Evolutionary conservation across 1,284 basidiomycete genomes (phyloP), one percentile per base, ranked within the genome.

Genomic region (Austroboletus olivaceoglutinosus): DNA sequence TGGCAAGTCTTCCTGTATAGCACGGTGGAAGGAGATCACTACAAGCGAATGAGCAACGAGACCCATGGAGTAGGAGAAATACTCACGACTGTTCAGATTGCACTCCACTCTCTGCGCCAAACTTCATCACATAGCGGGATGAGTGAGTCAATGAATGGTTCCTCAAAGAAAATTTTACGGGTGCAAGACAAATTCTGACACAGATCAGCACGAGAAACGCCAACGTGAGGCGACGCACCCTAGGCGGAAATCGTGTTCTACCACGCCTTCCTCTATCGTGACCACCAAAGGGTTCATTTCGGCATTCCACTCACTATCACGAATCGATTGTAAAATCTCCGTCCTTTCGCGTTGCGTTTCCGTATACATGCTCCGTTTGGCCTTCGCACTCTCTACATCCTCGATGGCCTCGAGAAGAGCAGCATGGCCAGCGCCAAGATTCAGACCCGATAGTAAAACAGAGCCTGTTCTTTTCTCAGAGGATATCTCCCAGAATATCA

Each of bases 341-440:
- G 70, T 69, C 60, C 83, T 82, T 67, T 93, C 83, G 45, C 86
- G 76, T 50, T 81, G 82, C 5, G 91, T 94, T 73, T 96, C 92
- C 18, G 90, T 90, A 65, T 93, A 97, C 81, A 96, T 90, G 53
- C 83, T 92, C 53, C 86, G 80, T 62, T 81, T 87, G 19, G 76
- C 76, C 64, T 89, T 89, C n/a, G 76, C 76, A 39, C 69, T 75
- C 59, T 84, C 79, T 5, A 80, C 77, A 15, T 76, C 74, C 36
- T 81, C 75, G 10, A 88, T 74, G 37, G 83, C 72, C 42, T 75
- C 73, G 30, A 77, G 73, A 50, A 93, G 71, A 13, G 75, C 71
- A 16, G 82, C 86, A 64, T 89, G 86, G 2, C 74, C 67, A 10
- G 89, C 86, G 6, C 90, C 88, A 6, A 91, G 73, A 7, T 73